Percentiles rank a stretch among this genome's conserved stretches.
Evolutionary conservation across 805 yeast genomes (phyloP).

Genomic region (Saccharomyces cerevisiae): DNA sequence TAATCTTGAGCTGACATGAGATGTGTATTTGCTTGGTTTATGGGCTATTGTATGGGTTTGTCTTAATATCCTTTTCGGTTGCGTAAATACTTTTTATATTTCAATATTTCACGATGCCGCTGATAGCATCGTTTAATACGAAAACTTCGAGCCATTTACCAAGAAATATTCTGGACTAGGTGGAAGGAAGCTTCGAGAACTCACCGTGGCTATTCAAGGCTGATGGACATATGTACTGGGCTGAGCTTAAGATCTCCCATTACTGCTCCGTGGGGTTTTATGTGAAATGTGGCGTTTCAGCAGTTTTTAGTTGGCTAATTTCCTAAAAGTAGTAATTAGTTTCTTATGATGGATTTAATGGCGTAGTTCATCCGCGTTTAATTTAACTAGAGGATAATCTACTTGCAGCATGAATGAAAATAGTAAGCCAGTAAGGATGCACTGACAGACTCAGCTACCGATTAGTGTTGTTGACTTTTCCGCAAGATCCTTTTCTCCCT

Average conservation of each 20-base stretch:
- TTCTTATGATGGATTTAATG: not conserved
- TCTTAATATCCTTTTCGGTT: not conserved
- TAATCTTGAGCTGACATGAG: not conserved
- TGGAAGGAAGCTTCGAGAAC: not conserved
- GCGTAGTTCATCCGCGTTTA: not conserved
- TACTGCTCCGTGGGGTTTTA: not conserved
- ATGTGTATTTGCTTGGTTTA: not conserved
- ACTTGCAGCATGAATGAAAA: not conserved
- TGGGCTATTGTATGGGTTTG: not conserved
- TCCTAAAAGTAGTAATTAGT: not conserved
- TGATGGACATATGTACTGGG: not conserved
- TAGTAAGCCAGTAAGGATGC: not conserved
- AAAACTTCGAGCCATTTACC: not conserved
- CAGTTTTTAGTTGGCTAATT: not conserved
- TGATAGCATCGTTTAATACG: not conserved
- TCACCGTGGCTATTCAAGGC: not conserved
- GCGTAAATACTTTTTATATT: not conserved
- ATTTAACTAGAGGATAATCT: not conserved
- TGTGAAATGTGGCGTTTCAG: not conserved
- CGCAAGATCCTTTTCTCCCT: not conserved
- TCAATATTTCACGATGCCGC: not conserved
- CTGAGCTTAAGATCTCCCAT: not conserved
- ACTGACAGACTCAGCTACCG: not conserved
- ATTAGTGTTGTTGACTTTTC: not conserved
- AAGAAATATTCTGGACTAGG: not conserved